Evolutionary conservation across 176 grass and related monocot species (phyloP).

Genomic region (Hordeum marinum): DNA sequence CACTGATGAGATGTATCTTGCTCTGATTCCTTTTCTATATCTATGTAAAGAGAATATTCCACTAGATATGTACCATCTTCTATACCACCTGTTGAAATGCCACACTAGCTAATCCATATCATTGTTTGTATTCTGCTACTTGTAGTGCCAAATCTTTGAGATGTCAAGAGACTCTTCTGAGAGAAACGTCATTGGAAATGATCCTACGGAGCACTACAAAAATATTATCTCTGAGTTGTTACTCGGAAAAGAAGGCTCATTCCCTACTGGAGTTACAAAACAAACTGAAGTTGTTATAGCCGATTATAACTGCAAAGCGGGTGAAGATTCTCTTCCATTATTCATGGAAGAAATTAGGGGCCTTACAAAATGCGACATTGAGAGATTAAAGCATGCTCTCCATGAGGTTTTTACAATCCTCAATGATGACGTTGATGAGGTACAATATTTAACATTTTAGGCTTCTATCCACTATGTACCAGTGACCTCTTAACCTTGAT

Average conservation of each 20-base stretch:
- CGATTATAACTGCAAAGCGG: background rate
- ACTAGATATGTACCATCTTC: background rate
- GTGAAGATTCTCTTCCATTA: background rate
- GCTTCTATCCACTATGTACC: background rate
- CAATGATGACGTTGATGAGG: conserved; percentile 12
- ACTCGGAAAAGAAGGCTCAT: background rate
- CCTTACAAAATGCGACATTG: conserved; percentile 1
- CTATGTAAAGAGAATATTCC: background rate
- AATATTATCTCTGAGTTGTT: conserved; percentile 3
- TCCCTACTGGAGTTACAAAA: background rate
- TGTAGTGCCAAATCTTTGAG: background rate
- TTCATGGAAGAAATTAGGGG: conserved; percentile 2
- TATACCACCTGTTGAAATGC: background rate
- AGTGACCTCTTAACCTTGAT: background rate
- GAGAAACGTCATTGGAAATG: background rate
- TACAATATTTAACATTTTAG: background rate
- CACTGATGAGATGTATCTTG: background rate
- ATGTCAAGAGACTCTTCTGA: background rate
- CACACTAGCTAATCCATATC: background rate
- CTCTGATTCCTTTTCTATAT: background rate
- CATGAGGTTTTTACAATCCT: conserved; percentile 7
- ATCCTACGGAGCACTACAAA: conserved; percentile 8
- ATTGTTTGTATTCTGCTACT: background rate
- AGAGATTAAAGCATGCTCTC: conserved; percentile 24
- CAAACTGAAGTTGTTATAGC: background rate